phyloP scores from a whole-genome alignment of 345 rosid genomes.

The Hirschfeldia incana region DNA sequence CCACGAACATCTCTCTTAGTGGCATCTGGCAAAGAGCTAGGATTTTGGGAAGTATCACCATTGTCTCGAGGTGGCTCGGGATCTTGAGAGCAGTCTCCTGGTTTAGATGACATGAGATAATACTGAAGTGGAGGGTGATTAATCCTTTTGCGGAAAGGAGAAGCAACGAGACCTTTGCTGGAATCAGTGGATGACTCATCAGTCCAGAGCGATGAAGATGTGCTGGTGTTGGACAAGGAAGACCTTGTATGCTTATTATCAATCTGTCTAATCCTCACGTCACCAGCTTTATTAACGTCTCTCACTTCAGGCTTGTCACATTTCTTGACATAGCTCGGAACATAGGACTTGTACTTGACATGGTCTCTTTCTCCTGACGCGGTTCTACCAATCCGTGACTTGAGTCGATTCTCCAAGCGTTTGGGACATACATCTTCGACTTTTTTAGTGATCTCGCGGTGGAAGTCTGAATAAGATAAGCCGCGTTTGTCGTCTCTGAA shows the following conservation, averaged over 20 bases:
- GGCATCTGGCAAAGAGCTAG: slow-evolving; percentile 18
- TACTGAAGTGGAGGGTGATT: slow-evolving; percentile 51
- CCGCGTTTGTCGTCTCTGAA: slow-evolving; percentile 47
- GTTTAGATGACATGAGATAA: slow-evolving; percentile 57
- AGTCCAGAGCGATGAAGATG: slow-evolving; percentile 38
- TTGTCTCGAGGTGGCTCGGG: slow-evolving; percentile 39
- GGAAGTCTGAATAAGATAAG: slow-evolving; percentile 50
- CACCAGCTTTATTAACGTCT: slow-evolving; percentile 61
- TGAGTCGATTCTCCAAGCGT: slow-evolving; percentile 42
- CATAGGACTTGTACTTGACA: slow-evolving; percentile 74
- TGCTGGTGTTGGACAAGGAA: slow-evolving; percentile 38
- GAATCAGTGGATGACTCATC: slow-evolving; percentile 42
- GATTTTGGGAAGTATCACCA: slow-evolving; percentile 38
- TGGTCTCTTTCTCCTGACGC: slow-evolving; percentile 34
- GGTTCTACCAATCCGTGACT: slow-evolving; percentile 33
- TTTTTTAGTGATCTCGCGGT: slow-evolving; percentile 48
- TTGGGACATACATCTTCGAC: slow-evolving; percentile 43
- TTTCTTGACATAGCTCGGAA: slow-evolving; percentile 74
- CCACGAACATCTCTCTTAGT: slow-evolving; percentile 37
- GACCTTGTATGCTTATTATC: slow-evolving; percentile 38
- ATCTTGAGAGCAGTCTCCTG: slow-evolving; percentile 35
- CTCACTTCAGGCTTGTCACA: slow-evolving; percentile 45
- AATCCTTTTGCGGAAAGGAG: slow-evolving; percentile 49
- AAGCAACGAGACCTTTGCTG: slow-evolving; percentile 47
- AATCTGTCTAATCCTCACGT: slow-evolving; percentile 34